phyloP scores from a whole-genome alignment of 2,329 filamentous ascomycete genomes.

The Fusarium sp. region DNA sequence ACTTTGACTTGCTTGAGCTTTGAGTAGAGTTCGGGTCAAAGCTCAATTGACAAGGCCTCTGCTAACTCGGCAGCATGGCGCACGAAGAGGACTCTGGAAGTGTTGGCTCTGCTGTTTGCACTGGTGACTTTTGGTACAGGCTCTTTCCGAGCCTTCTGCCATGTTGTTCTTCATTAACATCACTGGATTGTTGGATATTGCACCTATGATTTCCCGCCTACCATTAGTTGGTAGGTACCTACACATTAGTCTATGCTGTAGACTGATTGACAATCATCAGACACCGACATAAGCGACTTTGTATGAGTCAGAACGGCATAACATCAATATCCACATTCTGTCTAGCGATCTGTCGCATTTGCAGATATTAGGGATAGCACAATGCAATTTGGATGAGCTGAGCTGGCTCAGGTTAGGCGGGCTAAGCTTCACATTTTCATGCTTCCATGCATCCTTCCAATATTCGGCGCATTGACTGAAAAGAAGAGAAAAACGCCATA shows the following conservation, averaged over 20 bases:
- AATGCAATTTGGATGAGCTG: constrained; percentile 10
- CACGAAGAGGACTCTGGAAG: background rate
- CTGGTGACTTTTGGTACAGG: background rate
- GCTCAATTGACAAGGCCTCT: background rate
- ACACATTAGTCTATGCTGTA: background rate
- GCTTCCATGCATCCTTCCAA: constrained; percentile 38
- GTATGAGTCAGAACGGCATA: background rate
- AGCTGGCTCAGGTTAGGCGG: background rate
- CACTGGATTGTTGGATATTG: background rate
- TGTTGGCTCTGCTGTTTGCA: background rate
- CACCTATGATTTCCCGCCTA: constrained; percentile 7
- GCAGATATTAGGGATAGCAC: constrained; percentile 17
- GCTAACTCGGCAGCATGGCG: background rate
- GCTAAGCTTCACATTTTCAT: constrained; percentile 19
- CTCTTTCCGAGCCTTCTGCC: background rate
- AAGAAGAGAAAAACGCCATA: constrained; percentile 13
- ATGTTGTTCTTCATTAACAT: background rate
- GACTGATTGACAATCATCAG: constrained; percentile 4
- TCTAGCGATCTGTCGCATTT: constrained; percentile 32
- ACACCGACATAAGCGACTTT: constrained; percentile 1
- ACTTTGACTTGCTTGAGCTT: constrained; percentile 1
- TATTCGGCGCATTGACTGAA: constrained; percentile 20
- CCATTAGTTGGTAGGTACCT: background rate
- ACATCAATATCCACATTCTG: background rate
- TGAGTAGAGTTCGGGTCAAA: background rate